Evolutionary conservation across 495 filamentous ascomycete genomes (phyloP), one percentile per base, ranked within the genome.

Genomic region (Aspergillus funiculosus): DNA sequence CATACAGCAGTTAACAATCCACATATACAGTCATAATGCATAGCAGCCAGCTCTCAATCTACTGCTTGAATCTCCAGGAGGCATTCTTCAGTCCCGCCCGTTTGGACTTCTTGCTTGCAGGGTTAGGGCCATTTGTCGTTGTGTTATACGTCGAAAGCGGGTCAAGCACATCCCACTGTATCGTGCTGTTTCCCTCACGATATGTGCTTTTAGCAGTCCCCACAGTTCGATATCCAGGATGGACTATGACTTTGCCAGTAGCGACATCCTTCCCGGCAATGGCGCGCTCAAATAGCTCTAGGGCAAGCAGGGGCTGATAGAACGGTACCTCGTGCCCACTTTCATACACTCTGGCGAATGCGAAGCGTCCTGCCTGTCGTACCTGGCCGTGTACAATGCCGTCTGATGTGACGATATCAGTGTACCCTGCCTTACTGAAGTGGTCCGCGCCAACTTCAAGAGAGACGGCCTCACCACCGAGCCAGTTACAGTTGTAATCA

Each of bases 271-370:
- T 59, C 11, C 79, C 75, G 4, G 55, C 56, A 37, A 85, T 73
- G 0, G 66, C 73, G 5, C 82, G 68, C 52, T 77, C 70, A 52
- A 86, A 83, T 28, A 81, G 64, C 46, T 73, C 71, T 5, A 83
- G 66, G 3, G 80, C 54, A n/a, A 73, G 69, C 22, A 83, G 54
- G 0, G 83, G 83, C 56, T 84, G 80, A 52, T 87, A 86, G 27
- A 82, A 78, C 1, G 85, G 83, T 7, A 86, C 77, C 39, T 79
- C 74, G 54, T 89, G 85, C 0, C 85, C 85, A 8, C 81, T 78
- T 51, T 86, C 71, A 57, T 81, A 87, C 7, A 87, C 70, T 1
- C 83, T 74, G 20, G 76, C 72, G 59, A 87, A 89, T 22, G 79
- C 80, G 48, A 86, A 81, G 57, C 81, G 78, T 15, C 77, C 82